These are phyloP conservation scores for Russula vinacea DNA, from an alignment of 768 basidiomycete species.

Conservation along the genomic window DNA sequence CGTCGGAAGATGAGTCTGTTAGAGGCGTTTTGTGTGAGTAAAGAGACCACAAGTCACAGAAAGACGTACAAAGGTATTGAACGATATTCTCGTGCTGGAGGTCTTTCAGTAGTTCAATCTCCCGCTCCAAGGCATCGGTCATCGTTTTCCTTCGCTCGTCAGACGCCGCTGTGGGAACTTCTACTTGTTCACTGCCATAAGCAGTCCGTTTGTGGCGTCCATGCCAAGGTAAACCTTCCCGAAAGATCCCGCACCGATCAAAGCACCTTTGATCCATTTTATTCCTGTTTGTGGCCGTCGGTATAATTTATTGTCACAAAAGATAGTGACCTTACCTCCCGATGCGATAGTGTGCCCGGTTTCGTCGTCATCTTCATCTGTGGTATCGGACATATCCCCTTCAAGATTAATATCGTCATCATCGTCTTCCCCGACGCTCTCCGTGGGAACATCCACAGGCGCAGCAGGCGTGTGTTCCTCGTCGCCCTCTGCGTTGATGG, in stretches of 20 bases:
- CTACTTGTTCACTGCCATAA: constrained; percentile 98
- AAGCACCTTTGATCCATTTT: constrained; percentile 96
- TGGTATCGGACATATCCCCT: constrained; percentile 41
- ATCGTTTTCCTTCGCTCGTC: constrained; percentile 93
- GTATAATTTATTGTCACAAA: not conserved
- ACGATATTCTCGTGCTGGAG: constrained; percentile 95
- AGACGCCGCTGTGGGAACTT: constrained; percentile 81
- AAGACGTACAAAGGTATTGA: constrained; percentile 85
- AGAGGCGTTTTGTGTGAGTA: constrained; percentile 2
- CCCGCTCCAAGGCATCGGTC: constrained; percentile 86
- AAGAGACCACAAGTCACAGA: constrained; percentile 4
- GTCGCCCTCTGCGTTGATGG: constrained; percentile 55
- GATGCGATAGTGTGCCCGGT: constrained; percentile 53
- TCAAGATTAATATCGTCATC: constrained; percentile 45
- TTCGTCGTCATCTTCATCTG: constrained; percentile 47
- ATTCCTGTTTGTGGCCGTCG: constrained; percentile 44
- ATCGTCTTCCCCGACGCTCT: constrained; percentile 49
- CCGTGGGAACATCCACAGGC: constrained; percentile 37
- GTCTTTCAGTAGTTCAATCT: constrained; percentile 91
- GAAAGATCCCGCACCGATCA: constrained; percentile 93
- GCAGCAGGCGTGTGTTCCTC: constrained; percentile 35
- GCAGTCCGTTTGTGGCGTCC: constrained; percentile 83
- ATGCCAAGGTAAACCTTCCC: constrained; percentile 95
- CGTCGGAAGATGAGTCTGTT: constrained; percentile 89
- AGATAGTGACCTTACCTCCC: constrained; percentile 44